Base-by-base conservation (phyloP, 495 filamentous ascomycete genomes). In the Penicillium samsonianum region DNA sequence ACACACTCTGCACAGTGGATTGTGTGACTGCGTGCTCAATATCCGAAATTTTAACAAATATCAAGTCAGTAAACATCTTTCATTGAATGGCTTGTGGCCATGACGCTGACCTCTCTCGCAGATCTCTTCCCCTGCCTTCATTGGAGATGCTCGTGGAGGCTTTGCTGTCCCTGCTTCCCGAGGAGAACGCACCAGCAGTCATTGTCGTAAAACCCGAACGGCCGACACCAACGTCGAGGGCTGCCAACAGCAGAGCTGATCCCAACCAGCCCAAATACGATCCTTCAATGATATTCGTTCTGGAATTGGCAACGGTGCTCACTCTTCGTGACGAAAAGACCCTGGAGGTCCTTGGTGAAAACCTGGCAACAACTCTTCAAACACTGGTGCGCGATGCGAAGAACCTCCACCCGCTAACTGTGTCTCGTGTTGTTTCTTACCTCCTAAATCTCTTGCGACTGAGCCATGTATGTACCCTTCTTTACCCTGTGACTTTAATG, bases 1-100 rank as follows among this genome's bases (percentile, higher is more conserved):
- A 92, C 68, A 98, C 94, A 0, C 73, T 98, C 16, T 92, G 89
- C 68, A 93, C 95, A 0, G 91, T 96, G 7, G 94, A 98, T 65
- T 98, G 93, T 60, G 85, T 99, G 37, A 91, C 92, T 57, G 85
- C 89, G 30, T 98, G 95, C 71, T 85, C 87, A 53, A 87, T 97
- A 57, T 84, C 87, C 35, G 88, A 89, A 55, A 85, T 98, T 23
- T 85, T 97, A 62, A 79, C 83, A 11, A 96, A 96, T 65, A 85
- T 96, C 58, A 85, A 88, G 89, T 92, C 74, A 78, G 86, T 78
- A 31, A 53, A 33, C 33, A 16, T 4, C 3, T 14, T 30, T 7
- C 14, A 5, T 43, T 49, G 17, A 35, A 45, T 16, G 23, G 5
- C 2, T 20, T 23, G 8, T 28, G 25, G 31, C 8, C 11, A 17